Evolutionary conservation across 2,329 filamentous ascomycete species (phyloP).

Genomic region (Rhinocladiella similis): DNA sequence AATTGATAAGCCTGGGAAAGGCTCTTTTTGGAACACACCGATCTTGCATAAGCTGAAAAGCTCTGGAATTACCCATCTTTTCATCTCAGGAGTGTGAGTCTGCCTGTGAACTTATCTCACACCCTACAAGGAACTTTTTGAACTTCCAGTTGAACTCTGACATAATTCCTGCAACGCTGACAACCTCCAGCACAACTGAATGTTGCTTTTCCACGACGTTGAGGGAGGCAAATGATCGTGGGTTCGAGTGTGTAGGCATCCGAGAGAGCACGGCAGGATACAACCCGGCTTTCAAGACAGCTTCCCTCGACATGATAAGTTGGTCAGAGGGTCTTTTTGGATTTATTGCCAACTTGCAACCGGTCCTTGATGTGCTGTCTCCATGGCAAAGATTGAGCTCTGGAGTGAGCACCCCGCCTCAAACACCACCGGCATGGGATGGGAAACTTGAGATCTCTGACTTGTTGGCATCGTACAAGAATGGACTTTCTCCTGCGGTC

Average conservation of each 20-base stretch:
- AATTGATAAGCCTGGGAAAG: conserved; percentile 61
- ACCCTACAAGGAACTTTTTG: too few species aligned
- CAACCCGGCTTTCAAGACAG: conserved; percentile 38
- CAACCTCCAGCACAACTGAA: conserved; percentile 48
- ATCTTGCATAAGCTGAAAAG: conserved; percentile 56
- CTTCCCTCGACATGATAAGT: conserved; percentile 39
- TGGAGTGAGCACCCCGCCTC: conserved; percentile 25
- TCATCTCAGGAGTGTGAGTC: conserved; percentile 52
- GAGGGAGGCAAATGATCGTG: conserved; percentile 60
- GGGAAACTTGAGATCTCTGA: conserved; percentile 46
- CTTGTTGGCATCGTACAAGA: conserved; percentile 46
- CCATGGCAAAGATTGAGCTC: conserved; percentile 21
- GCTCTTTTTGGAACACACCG: conserved; percentile 59
- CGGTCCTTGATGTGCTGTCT: conserved; percentile 25
- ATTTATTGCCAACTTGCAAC: conserved; percentile 33
- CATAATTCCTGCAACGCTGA: too few species aligned
- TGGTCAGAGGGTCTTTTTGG: conserved; percentile 40
- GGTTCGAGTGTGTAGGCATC: conserved; percentile 59
- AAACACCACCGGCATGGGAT: conserved; percentile 37
- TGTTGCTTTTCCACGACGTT: conserved; percentile 59
- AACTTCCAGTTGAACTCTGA: too few species aligned
- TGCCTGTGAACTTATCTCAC: too few species aligned
- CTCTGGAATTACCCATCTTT: conserved; percentile 57
- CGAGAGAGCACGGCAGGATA: conserved; percentile 44
- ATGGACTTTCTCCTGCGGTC: conserved; percentile 19